Evolutionary conservation across 2,329 filamentous ascomycete species (phyloP), one percentile per base, ranked within the genome.

Genomic region (Colletotrichum incanum): DNA sequence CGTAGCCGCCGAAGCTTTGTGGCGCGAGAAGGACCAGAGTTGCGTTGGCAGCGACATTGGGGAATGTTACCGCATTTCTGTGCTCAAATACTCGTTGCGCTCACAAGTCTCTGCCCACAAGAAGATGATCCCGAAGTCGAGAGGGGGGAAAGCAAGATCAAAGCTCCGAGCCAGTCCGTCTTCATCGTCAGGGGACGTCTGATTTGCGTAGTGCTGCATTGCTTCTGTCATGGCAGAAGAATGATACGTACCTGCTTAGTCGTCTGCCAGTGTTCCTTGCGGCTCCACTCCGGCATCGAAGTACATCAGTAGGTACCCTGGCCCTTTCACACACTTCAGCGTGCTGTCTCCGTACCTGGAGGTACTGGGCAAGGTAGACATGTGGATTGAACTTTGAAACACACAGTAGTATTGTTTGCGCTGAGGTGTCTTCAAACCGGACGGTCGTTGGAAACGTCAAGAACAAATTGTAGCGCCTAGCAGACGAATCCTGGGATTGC

Each of bases 341-440:
- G 37, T 37, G 43, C 37, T 43, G 28, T n/a, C 47, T 56, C 31
- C 16, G 49, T 67, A 43, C 56, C 45, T 9, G 69, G 49, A 69
- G 34, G 69, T 58, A 45, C 43, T 67, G 41, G 65, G 31, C 52
- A 68, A 45, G 52, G 34, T 63, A 64, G 58, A 45, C 55, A 47
- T 31, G 65, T 71, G 60, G 67, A 66, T 73, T 71, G 61, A 71
- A 66, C 67, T 73, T 45, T 73, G 71, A 73, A 73, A 73, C 67
- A 55, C 71, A 70, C 34, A 43, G 67, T 71, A 49, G 71, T 65
- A 66, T 71, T 73, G 60, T 71, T 73, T 71, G 60, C 67, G 67
- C 59, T 66, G 66, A 73, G 65, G 60, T 73, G 55, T 66, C 60
- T 73, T 73, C 60, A 73, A 68, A 65, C 62, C 71, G 61, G 67